These are phyloP conservation scores for Coniochaeta sp. DNA, from an alignment of 2,329 filamentous ascomycete genomes.

Conservation along the genomic window DNA sequence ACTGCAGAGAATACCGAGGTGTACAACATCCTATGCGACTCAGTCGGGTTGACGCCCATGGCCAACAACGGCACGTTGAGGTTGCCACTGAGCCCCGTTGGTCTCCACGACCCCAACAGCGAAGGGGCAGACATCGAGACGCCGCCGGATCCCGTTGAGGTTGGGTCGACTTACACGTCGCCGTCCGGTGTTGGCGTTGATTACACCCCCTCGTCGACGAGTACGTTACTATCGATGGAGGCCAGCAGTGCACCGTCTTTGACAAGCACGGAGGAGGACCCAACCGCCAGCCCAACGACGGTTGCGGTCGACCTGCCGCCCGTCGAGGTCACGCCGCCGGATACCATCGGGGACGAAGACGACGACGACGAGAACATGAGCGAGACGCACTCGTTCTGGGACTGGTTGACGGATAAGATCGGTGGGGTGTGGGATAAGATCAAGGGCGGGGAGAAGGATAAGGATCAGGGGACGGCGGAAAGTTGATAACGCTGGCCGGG, in stretches of 20 bases:
- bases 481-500: no score
- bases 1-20: conserved; percentile 83
- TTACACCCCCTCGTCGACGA: conserved; percentile 7
- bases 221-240: conserved; percentile 6
- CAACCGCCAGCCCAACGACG: no score
- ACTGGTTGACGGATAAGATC: conserved; percentile 44
- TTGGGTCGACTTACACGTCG: neutral
- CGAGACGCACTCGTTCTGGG: conserved; percentile 34
- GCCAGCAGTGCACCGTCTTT: neutral
- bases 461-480: no score
- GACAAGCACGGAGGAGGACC: no score
- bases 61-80: conserved; percentile 85
- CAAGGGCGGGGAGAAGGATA: no score
- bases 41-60: conserved; percentile 62
- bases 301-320: conserved; percentile 6
- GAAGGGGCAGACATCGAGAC: conserved; percentile 28
- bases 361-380: conserved; percentile 10
- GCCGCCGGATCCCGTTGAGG: conserved; percentile 44
- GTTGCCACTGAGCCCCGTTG: conserved; percentile 59
- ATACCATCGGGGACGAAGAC: conserved; percentile 10
- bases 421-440: conserved; percentile 39
- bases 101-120: conserved; percentile 50
- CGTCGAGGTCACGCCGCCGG: conserved; percentile 12
- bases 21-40: conserved; percentile 92
- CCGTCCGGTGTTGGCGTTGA: neutral